Evolutionary conservation across 176 grass and related monocot genomes (phyloP), one percentile per base, ranked within the genome.

Genomic region (Dendrocalamus sinicus): DNA sequence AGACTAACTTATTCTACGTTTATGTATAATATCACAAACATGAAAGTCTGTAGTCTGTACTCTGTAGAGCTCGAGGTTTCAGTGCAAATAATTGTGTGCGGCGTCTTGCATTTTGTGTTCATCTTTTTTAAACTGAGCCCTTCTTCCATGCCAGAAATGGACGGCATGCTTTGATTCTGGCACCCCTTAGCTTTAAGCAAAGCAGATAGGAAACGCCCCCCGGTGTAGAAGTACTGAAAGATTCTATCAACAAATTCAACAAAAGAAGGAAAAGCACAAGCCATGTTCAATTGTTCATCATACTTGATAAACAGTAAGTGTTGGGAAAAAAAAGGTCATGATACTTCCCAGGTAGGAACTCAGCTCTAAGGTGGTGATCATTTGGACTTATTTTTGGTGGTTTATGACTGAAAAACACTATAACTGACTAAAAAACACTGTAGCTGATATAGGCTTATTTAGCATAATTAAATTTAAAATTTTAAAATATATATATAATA

Each of bases 281-380:
- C 7, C 6, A 50, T 60, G 79, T 32, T 90, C 73, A 83, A 73
- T 39, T 60, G 79, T 23, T 90, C 67, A 83, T 78, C 47, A 78
- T 57, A n/a, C 67, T 69, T 37, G 13, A 54, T 76, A 60, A 60
- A 72, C 67, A 72, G 55, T 20, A 53, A 43, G 23, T 44, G 65
- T 63, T 68, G 20, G 80, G 16, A 17, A 50, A 26, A 50, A 20
- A 60, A 9, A 15, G 67, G 20, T 1, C 61, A 26, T 43, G 35
- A 53, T 30, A 39, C 5, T 39, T 39, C 37, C 37, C 15, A 26
- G 44, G 82, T 75, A 67, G 44, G 82, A 66, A 67, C 59, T 58
- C 51, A 12, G 8, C 51, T 57, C 23, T 44, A n/a, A n/a, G n/a
- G n/a, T n/a, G n/a, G n/a, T n/a, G n/a, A n/a, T n/a, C n/a, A n/a